phyloP scores from a whole-genome alignment of 176 grass and related monocot species.

The Cenchrus purpureus region DNA sequence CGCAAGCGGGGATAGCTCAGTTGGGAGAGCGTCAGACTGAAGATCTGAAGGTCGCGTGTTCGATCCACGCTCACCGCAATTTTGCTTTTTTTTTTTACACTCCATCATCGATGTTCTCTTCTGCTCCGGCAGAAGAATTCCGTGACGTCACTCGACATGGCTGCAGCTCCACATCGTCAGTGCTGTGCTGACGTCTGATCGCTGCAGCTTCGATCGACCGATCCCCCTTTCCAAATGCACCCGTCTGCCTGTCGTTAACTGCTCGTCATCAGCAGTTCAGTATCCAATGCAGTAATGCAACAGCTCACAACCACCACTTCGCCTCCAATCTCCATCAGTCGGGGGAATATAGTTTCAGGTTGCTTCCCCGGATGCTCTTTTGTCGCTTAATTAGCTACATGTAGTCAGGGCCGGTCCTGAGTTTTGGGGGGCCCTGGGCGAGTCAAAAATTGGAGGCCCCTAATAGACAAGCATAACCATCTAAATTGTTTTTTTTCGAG shows the following conservation, averaged over 20 bases:
- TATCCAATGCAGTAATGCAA: not conserved
- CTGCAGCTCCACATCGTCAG: not conserved
- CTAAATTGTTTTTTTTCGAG: too few species aligned
- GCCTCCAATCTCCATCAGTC: slow-evolving; percentile 16
- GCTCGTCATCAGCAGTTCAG: not conserved
- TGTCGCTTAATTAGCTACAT: slow-evolving; percentile 29
- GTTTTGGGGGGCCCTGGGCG: too few species aligned
- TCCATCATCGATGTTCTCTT: not conserved
- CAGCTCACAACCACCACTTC: not conserved
- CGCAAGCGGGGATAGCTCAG: slow-evolving; percentile 49
- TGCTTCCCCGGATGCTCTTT: slow-evolving; percentile 35
- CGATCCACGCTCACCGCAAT: slow-evolving; percentile 71
- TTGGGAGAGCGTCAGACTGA: slow-evolving; percentile 99
- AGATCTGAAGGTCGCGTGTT: slow-evolving; percentile 98
- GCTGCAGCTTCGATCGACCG: not conserved
- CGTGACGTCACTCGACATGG: not conserved
- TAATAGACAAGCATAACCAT: too few species aligned
- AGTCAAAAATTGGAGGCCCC: too few species aligned
- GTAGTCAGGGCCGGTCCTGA: too few species aligned
- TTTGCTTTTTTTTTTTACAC: not conserved
- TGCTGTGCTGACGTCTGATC: too few species aligned
- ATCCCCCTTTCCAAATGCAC: not conserved
- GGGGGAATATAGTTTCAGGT: slow-evolving; percentile 5
- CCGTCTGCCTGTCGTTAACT: too few species aligned
- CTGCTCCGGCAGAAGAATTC: too few species aligned